Conservation (phyloP, 2,329 filamentous ascomycete genomes). For the Dactylella cylindrospora region DNA sequence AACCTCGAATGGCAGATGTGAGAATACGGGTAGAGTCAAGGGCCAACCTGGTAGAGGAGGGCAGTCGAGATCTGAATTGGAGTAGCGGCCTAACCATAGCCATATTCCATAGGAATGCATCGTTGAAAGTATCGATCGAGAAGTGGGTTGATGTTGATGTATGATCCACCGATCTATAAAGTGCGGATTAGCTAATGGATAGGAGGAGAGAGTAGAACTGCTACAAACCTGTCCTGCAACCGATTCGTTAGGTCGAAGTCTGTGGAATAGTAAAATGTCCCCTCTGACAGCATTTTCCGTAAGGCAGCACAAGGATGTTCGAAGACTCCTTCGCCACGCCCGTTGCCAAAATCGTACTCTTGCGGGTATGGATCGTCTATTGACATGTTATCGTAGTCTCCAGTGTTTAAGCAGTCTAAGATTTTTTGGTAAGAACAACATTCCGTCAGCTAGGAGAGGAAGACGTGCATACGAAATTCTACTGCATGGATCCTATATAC, state of each 20-base stretch:
- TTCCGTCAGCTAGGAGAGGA: slow-evolving; percentile 18
- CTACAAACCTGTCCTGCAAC: slow-evolving; percentile 73
- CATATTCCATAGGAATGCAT: slow-evolving; percentile 94
- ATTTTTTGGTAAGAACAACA: slow-evolving; percentile 15
- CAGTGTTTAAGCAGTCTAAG: slow-evolving; percentile 78
- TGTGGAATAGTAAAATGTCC: slow-evolving; percentile 97
- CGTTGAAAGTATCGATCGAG: slow-evolving; percentile 88
- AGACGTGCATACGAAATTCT: slow-evolving; percentile 66
- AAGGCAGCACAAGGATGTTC: slow-evolving; percentile 89
- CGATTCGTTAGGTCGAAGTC: slow-evolving; percentile 96
- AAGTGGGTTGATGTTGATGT: slow-evolving; percentile 62
- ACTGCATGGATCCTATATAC: slow-evolving; percentile 83
- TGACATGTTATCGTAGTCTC: slow-evolving; percentile 78
- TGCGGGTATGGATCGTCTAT: slow-evolving; percentile 59
- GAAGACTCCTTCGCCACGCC: slow-evolving; percentile 67
- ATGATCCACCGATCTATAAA: slow-evolving; percentile 66
- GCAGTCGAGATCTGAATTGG: slow-evolving; percentile 79
- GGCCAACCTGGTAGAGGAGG: slow-evolving; percentile 70
- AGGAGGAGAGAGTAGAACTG: background rate
- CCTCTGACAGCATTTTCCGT: slow-evolving; percentile 87
- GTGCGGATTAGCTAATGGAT: background rate
- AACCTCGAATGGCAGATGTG: slow-evolving; percentile 91
- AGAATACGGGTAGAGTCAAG: slow-evolving; percentile 86
- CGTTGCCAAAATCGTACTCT: slow-evolving; percentile 57
- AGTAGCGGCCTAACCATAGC: slow-evolving; percentile 96